Percentiles rank a stretch among this genome's conserved stretches.
These are phyloP conservation scores for Lachnellula subtilissima DNA, from an alignment of 2,329 filamentous ascomycete genomes.

Conservation along the genomic window DNA sequence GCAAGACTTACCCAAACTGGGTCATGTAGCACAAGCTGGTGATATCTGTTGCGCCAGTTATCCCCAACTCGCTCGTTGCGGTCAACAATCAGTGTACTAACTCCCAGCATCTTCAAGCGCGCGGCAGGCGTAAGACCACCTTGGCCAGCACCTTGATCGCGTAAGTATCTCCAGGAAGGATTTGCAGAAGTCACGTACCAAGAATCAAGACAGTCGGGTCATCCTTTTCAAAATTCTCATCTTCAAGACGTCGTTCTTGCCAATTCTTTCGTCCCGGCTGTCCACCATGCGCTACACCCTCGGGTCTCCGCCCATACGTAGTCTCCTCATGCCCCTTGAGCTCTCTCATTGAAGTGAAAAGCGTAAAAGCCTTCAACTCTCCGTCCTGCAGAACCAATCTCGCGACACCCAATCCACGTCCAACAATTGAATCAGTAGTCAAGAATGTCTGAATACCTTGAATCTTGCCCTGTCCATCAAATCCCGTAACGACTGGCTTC, in stretches of 20 bases:
- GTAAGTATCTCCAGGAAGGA: neutral
- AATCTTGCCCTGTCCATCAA: constrained; percentile 40
- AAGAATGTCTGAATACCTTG: constrained; percentile 52
- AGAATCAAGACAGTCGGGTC: constrained; percentile 55
- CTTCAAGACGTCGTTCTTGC: constrained; percentile 47
- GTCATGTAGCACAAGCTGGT: constrained; percentile 64
- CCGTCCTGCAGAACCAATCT: constrained; percentile 41
- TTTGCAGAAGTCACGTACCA: constrained; percentile 37
- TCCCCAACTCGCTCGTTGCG: constrained; percentile 54
- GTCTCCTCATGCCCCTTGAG: constrained; percentile 51
- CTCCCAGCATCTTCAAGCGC: constrained; percentile 53
- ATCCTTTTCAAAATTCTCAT: constrained; percentile 40
- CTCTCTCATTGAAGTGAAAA: constrained; percentile 55
- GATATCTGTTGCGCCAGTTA: constrained; percentile 60
- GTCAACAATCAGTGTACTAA: constrained; percentile 54
- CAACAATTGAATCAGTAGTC: constrained; percentile 47
- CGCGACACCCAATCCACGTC: constrained; percentile 51
- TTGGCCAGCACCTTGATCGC: constrained; percentile 50
- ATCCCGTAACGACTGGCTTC: constrained; percentile 27
- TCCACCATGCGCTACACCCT: constrained; percentile 53
- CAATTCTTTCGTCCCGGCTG: constrained; percentile 53
- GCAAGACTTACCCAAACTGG: constrained; percentile 39
- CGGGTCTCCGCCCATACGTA: constrained; percentile 42
- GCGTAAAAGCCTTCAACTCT: constrained; percentile 57
- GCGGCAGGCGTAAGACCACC: constrained; percentile 54